Base-by-base conservation (phyloP, 495 filamentous ascomycete species). In the Trichoderma reesei region DNA sequence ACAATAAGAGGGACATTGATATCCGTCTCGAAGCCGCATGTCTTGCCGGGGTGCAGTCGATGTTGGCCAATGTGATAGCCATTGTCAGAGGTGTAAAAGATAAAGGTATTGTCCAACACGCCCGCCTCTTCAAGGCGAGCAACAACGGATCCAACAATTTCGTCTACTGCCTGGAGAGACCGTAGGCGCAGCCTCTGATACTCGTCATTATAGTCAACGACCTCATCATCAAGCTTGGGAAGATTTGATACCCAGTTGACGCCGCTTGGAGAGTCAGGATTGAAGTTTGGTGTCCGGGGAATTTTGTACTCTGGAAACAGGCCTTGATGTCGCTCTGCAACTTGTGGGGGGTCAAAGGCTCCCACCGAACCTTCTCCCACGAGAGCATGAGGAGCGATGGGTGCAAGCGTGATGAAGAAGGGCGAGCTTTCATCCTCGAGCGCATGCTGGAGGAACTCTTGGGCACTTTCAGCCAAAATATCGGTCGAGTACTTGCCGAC, bases 21-120 rank as follows among this genome's bases (percentile, higher is more conserved):
- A 68, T 91, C 88, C 70, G 89, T 86, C 66, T 90, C 86, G 62
- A 83, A 90, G 1, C 86, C 86, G 63, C 83, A 86, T 39, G 84
- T 80, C 73, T 91, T 91, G 3, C 88, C 88, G 2, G 88, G 87
- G 11, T 85, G 84, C 38, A 90, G 68, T 5, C 88, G 80, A 69
- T 91, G 88, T 66, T 90, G 88, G 33, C 86, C 83, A 62, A 90
- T 88, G 66, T 90, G 86, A 71, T 86, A 90, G 0, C 88, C 88
- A 66, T 91, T 90, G 67, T 90, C 88, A 0, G 83, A 86, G 1
- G 86, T 86, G 70, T 87, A 90, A 61, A 91, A 78, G 56, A 91
- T 80, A 65, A 85, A 90, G 0, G 88, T 90, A 65, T 88, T 83
- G 11, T 89, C 85, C 8, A 89, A 71, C 38, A 87, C 66, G 16